Evolutionary conservation across 1,284 basidiomycete genomes (phyloP), one percentile per base, ranked within the genome.

Genomic region (Malassezia pachydermatis): DNA sequence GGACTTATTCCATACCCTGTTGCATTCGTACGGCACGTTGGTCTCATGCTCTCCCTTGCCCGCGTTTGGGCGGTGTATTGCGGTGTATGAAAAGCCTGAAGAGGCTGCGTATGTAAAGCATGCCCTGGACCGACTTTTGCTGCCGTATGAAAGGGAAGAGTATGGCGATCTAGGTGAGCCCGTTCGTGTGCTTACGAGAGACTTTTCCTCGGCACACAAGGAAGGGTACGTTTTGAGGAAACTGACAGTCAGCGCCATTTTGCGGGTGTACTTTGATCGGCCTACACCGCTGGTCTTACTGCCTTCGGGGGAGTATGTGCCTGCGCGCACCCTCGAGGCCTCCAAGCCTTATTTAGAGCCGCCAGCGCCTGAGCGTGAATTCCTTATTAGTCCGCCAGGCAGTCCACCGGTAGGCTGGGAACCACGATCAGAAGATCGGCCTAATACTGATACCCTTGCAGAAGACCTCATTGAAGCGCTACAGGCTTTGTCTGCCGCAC

Each of bases 351-450:
- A 24, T 17, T 35, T 52, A 1, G 45, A 34, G n/a, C 50, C 45
- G 29, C 50, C 50, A 1, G 23, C n/a, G 32, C 44, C 50, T 2
- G 50, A 47, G 40, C 44, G 44, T 2, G 41, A 98, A 75, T 96
- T 96, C 74, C 78, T 98, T 44, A 92, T 98, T 60, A 95, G 89
- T 0, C 92, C 92, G 0, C 94, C 94, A 1, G 94, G 92, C n/a
- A 90, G 87, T 0, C 92, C 94, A 0, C 92, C 92, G 0, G 83
- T 94, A 2, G 92, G 92, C 1, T 99, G 92, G 92, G 88, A 94
- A 67, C 88, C 81, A 24, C 80, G 89, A 53, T 76, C 76, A 35
- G 94, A 99, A 74, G 89, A 92, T 17, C 87, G 88, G 5, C 92
- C 94, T 0, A 98, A 99, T 69, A 72, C 76, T 5, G 75, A 80